Evolutionary conservation across 345 rosid genomes (phyloP).

Genomic region (Pseudoturritis turrita): DNA sequence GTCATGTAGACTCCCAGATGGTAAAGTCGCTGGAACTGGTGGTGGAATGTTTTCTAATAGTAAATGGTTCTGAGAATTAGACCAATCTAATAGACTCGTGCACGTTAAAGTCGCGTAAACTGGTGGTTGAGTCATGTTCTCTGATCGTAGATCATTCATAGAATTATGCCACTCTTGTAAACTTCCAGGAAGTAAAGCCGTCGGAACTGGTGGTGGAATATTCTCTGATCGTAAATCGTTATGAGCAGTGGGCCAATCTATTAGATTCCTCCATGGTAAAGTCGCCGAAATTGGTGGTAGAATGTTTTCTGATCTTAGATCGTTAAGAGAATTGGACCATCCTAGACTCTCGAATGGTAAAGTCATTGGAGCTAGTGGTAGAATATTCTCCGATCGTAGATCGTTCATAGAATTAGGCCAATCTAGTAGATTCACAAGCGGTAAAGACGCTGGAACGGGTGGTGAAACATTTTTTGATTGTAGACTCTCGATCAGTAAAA

Average conservation of each 20-base stretch:
- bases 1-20: background rate
- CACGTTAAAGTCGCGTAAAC: constrained; percentile 42
- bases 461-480: background rate
- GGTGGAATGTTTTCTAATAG: background rate
- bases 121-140: background rate
- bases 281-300: constrained; percentile 38
- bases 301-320: background rate
- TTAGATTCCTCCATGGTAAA: constrained; percentile 4
- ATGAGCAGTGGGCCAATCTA: background rate
- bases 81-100: background rate
- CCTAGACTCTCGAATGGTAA: constrained; percentile 49
- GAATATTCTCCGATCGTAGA: constrained; percentile 6
- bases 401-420: background rate
- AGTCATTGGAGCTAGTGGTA: constrained; percentile 34
- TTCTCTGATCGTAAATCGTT: no score
- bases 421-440: background rate
- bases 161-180: constrained; percentile 19
- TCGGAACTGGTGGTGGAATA: background rate
- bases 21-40: background rate
- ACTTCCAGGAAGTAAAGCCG: background rate
- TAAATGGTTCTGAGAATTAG: background rate
- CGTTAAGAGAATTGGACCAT: constrained; percentile 45
- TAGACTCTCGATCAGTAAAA: background rate
- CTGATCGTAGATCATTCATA: background rate
- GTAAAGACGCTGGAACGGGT: constrained; percentile 30